These are phyloP conservation scores for Globisporangium radiosum DNA, from an alignment of 352 stramenopile genomes.

Conservation along the genomic window DNA sequence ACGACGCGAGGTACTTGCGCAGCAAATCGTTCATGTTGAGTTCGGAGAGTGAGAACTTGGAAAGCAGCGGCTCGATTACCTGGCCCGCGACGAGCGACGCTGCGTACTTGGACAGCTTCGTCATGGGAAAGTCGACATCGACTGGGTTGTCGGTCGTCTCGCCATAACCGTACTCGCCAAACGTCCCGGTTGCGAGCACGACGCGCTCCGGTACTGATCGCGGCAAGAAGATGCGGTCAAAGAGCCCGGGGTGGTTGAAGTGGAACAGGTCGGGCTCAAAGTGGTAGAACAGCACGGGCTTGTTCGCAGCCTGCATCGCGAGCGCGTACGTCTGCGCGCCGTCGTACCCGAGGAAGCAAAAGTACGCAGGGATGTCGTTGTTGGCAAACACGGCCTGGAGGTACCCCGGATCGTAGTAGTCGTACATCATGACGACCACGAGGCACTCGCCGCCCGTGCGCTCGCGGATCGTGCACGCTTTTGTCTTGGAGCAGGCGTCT, in stretches of 20 bases:
- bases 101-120: conserved; percentile 29
- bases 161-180: conserved; percentile 45
- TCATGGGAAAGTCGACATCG: conserved; percentile 32
- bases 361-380: conserved; percentile 46
- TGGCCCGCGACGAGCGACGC: conserved; percentile 11
- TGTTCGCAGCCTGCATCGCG: conserved; percentile 15
- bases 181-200: conserved; percentile 22
- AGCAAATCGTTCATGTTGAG: conserved; percentile 38
- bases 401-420: conserved; percentile 35
- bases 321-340: conserved; percentile 27
- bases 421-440: conserved; percentile 41
- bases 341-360: conserved; percentile 51
- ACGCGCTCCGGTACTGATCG: conserved; percentile 22
- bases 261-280: conserved; percentile 49
- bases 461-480: conserved; percentile 37
- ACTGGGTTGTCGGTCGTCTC: conserved; percentile 34
- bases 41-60: conserved; percentile 26
- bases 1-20: conserved; percentile 12
- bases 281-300: conserved; percentile 45
- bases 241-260: conserved; percentile 21
- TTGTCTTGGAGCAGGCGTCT: conserved; percentile 32
- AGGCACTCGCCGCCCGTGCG: conserved; percentile 25
- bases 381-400: conserved; percentile 41
- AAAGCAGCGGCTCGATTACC: conserved; percentile 15
- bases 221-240: conserved; percentile 42